Base-by-base conservation (phyloP, 176 grass and related monocot genomes). In the Carex pumila region DNA sequence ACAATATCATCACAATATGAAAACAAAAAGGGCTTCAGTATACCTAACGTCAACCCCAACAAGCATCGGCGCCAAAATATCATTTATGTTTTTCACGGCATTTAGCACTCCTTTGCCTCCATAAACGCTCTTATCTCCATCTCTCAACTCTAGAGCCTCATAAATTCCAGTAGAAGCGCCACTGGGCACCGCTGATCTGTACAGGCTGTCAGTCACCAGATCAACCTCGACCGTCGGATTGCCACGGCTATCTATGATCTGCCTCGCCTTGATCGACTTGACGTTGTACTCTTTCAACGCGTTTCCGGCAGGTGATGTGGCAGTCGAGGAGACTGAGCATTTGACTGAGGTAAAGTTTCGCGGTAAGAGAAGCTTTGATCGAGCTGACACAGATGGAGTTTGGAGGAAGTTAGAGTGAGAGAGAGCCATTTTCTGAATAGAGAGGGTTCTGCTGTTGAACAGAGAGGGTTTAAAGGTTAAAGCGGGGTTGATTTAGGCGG, bases 181-280 rank as follows among this genome's bases (percentile, higher is more conserved):
- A 81, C 96, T 99, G 70, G 96, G 93, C 58, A 99, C 93, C 14
- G 91, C 96, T 64, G 96, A 95, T 68, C 93, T 90, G 89, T 90
- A 92, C 58, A 95, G 89, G 76, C 84, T 86, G 7, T 89, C 91
- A 21, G 93, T 87, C 31, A 99, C 80, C 71, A 95, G 91, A 83
- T 99, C 96, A 82, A 99, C 96, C 85, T 99, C 96, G 53, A 99
- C 89, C 34, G 96, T 99, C 85, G 96, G 96, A 64, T 95, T 99
- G 17, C 96, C 96, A 12, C 96, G 84, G 87, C 96, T 99, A 81
- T 99, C 96, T 9, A 99, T 79, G 91, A 99, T 99, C 90, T 99
- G 96, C 19, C 96, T 81, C 69, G 96, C 96, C 83, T 85, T 92
- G 70, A 99, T 84, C 84, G 91, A 95, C 22, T 87, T 88, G 62